phyloP scores from a whole-genome alignment of 768 basidiomycete species.

The Glaciozyma martinii region DNA sequence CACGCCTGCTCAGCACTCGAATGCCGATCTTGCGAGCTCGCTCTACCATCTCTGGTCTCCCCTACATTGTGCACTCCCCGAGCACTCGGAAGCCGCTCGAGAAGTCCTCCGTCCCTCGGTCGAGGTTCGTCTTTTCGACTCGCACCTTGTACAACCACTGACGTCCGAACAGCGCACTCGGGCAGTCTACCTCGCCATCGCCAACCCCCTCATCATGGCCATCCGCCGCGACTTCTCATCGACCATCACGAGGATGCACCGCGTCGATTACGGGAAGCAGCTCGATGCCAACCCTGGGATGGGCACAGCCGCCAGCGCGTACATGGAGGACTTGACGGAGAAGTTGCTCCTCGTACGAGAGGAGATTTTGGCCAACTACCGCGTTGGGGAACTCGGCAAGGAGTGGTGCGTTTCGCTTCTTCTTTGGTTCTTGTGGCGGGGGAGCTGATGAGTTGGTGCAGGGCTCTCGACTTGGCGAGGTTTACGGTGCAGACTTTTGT shows the following conservation, averaged over 20 bases:
- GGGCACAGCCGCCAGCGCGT: slow-evolving; percentile 57
- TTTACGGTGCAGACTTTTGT: slow-evolving; percentile 79
- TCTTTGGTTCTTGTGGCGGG: slow-evolving; percentile 15
- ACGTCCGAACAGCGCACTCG: slow-evolving; percentile 10
- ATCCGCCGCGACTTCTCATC: slow-evolving; percentile 69
- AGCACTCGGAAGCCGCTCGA: slow-evolving; percentile 47
- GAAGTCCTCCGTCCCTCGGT: slow-evolving; percentile 26
- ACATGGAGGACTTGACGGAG: slow-evolving; percentile 85
- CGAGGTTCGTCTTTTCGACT: slow-evolving; percentile 13
- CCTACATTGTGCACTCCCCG: slow-evolving; percentile 56
- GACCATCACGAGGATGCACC: slow-evolving; percentile 73
- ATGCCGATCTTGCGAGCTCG: slow-evolving; percentile 67
- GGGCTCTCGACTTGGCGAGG: slow-evolving; percentile 60
- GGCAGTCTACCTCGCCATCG: slow-evolving; percentile 35
- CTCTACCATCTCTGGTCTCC: slow-evolving; percentile 67
- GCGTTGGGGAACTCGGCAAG: slow-evolving; percentile 59
- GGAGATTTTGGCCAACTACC: slow-evolving; percentile 64
- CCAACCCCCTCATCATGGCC: slow-evolving; percentile 39
- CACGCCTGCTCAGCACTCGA: slow-evolving; percentile 66
- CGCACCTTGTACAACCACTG: not conserved
- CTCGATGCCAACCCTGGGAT: slow-evolving; percentile 54
- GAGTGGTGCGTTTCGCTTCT: slow-evolving; percentile 56
- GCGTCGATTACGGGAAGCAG: slow-evolving; percentile 67
- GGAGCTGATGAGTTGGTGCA: slow-evolving; percentile 37
- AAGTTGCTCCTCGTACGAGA: slow-evolving; percentile 72